Conservation (phyloP, 2,329 filamentous ascomycete species). For the Microcyclospora pomicola region DNA sequence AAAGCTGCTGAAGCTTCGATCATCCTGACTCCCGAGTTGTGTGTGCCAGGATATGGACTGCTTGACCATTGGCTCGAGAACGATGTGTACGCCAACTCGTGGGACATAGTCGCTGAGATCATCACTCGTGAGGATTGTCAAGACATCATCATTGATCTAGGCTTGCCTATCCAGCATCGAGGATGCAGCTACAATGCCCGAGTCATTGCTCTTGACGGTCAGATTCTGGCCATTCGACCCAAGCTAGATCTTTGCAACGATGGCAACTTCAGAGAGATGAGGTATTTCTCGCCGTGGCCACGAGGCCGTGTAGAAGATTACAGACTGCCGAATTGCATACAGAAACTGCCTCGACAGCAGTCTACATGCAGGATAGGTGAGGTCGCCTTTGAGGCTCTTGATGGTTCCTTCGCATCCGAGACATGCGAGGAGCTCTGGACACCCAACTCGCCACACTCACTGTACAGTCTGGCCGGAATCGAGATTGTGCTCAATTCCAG, state of each 20-base stretch:
- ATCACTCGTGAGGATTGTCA: slow-evolving; percentile 45
- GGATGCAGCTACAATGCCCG: slow-evolving; percentile 53
- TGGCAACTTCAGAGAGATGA: slow-evolving; percentile 41
- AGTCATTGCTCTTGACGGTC: slow-evolving; percentile 49
- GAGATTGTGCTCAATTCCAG: slow-evolving; percentile 49
- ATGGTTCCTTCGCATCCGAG: slow-evolving; percentile 50
- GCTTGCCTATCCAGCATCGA: slow-evolving; percentile 45
- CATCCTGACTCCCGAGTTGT: slow-evolving; percentile 35
- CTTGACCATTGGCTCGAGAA: slow-evolving; percentile 47
- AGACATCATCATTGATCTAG: slow-evolving; percentile 47
- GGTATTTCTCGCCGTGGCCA: slow-evolving; percentile 50
- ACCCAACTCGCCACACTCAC: slow-evolving; percentile 42
- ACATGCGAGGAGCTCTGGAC: slow-evolving; percentile 59
- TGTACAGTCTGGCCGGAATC: slow-evolving; percentile 53
- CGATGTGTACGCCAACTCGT: slow-evolving; percentile 31
- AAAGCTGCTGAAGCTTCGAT: slow-evolving; percentile 49
- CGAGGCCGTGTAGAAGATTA: slow-evolving; percentile 49
- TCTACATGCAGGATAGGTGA: slow-evolving; percentile 54
- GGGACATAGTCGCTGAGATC: slow-evolving; percentile 50
- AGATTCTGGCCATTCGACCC: slow-evolving; percentile 57
- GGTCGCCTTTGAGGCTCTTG: slow-evolving; percentile 45
- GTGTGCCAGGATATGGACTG: slow-evolving; percentile 49
- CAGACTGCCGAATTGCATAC: slow-evolving; percentile 46
- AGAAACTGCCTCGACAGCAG: slow-evolving; percentile 39
- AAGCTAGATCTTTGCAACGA: slow-evolving; percentile 61